A percentile compares a stretch with the other conserved stretches of the same genome.
These are phyloP conservation scores for Pseudonitzschia multistriata DNA, from an alignment of 108 stramenopile species.

Conservation along the genomic window DNA sequence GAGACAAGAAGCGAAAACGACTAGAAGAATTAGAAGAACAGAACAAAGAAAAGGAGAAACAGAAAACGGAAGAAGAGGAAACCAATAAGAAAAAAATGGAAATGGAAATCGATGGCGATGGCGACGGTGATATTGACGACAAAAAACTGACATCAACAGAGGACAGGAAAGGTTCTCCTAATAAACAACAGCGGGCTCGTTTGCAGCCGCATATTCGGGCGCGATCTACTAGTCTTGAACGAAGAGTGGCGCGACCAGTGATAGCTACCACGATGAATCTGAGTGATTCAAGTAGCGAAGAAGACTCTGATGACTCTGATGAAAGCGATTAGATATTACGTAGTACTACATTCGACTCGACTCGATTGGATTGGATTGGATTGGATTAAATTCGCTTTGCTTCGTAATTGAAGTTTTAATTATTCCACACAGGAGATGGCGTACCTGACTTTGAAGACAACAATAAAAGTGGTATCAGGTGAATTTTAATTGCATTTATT, in stretches of 20 bases:
- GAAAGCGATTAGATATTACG: slow-evolving; percentile 14
- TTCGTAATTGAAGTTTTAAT: too few species aligned
- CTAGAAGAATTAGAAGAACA: slow-evolving; percentile 47
- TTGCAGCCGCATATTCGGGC: background rate
- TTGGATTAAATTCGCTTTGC: background rate
- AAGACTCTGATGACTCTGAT: slow-evolving; percentile 53
- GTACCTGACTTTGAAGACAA: too few species aligned
- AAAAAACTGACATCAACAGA: slow-evolving; percentile 7
- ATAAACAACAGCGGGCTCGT: slow-evolving; percentile 10
- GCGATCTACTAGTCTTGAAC: slow-evolving; percentile 8
- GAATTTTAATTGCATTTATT: too few species aligned
- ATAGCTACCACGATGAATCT: slow-evolving; percentile 61
- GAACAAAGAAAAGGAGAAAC: slow-evolving; percentile 26
- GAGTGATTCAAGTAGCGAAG: slow-evolving; percentile 66
- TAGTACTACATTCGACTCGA: background rate
- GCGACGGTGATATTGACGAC: slow-evolving; percentile 10
- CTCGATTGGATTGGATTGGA: background rate
- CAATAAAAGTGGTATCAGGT: too few species aligned
- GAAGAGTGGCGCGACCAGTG: slow-evolving; percentile 2
- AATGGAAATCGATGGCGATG: slow-evolving; percentile 17
- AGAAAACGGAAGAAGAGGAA: slow-evolving; percentile 27
- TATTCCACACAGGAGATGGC: too few species aligned
- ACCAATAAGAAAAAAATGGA: slow-evolving; percentile 17
- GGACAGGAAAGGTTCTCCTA: slow-evolving; percentile 8
- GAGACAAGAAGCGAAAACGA: slow-evolving; percentile 46